Evolutionary conservation across 2,329 filamentous ascomycete genomes (phyloP), one percentile per base, ranked within the genome.

Genomic region (Sporothrix brunneoviolacea): DNA sequence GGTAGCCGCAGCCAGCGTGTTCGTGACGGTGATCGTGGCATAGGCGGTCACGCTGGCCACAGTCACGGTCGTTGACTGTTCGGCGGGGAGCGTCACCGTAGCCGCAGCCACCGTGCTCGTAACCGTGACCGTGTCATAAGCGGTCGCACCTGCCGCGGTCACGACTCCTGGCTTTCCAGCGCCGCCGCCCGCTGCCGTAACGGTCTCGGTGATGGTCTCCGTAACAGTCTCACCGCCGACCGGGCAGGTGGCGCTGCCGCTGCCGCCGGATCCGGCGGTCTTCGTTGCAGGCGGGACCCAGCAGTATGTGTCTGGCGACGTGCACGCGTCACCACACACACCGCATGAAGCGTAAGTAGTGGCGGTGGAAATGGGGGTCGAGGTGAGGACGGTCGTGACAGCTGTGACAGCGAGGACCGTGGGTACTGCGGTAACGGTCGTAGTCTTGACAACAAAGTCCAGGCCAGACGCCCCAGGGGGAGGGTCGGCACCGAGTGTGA

Each of bases 361-460:
- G 8, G 50, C 13, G 8, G 21, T 42, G 10, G 40, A 38, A 33
- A 30, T 37, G 15, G 28, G 32, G 33, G 35, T 38, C 19, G 38
- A 39, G 4, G 30, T 36, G 13, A 33, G 38, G 15, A 19, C 33
- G 9, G 27, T 48, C 22, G 27, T 13, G 9, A 49, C 21, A 12
- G n/a, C 45, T 2, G 39, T 49, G 39, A 49, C 24, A 28, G 19
- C n/a, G 24, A 18, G 27, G 18, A 44, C 33, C 2, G 44, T 42
- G 18, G 44, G 38, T 9, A n/a, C 38, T 2, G 27, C 21, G 32
- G 28, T 32, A 5, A 48, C 24, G 12, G 46, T 45, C 21, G 30
- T 45, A 8, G 38, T 41, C 30, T 30, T 19, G 45, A 30, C 40
- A 2, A 49, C 35, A 18, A 45, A 49, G 50, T 47, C 24, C 6